Conservation (phyloP, 345 rosid species). For the Excoecaria agallocha region DNA sequence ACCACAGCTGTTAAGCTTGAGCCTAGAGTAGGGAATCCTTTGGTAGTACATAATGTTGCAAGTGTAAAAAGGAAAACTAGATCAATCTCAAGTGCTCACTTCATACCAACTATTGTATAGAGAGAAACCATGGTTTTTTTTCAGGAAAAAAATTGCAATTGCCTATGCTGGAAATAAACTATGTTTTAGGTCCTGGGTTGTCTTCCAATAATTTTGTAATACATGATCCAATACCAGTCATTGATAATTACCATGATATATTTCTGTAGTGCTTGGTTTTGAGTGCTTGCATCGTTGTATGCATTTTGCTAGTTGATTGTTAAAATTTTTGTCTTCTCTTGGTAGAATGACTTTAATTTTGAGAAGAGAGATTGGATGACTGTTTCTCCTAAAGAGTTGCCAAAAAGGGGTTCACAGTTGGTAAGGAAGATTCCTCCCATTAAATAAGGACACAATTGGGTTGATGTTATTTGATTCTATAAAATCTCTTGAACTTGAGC, state of each 20-base stretch:
- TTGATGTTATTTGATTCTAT: background rate
- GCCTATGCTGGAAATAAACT: background rate
- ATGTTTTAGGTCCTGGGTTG: background rate
- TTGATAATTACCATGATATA: background rate
- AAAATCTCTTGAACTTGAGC: conserved; percentile 17
- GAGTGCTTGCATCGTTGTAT: background rate
- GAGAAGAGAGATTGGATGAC: conserved; percentile 88
- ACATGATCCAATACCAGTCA: background rate
- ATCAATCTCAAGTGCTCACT: too few relatives aligned
- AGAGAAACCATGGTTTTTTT: too few relatives aligned
- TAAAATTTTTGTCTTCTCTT: conserved; percentile 5
- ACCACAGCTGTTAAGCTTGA: background rate
- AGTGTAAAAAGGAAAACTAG: too few relatives aligned
- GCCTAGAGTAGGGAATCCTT: background rate
- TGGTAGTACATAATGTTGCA: too few relatives aligned
- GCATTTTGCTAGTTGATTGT: conserved; percentile 1
- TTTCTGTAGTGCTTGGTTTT: background rate
- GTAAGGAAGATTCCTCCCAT: conserved; percentile 36
- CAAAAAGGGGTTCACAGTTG: conserved; percentile 60
- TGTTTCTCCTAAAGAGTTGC: conserved; percentile 59
- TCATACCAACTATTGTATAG: too few relatives aligned
- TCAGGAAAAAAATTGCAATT: too few relatives aligned
- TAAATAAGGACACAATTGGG: conserved; percentile 3
- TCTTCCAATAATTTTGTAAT: background rate
- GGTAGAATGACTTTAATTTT: conserved; percentile 67